phyloP scores from a whole-genome alignment of 805 yeast genomes.

The Yamadazyma akitaensis region DNA sequence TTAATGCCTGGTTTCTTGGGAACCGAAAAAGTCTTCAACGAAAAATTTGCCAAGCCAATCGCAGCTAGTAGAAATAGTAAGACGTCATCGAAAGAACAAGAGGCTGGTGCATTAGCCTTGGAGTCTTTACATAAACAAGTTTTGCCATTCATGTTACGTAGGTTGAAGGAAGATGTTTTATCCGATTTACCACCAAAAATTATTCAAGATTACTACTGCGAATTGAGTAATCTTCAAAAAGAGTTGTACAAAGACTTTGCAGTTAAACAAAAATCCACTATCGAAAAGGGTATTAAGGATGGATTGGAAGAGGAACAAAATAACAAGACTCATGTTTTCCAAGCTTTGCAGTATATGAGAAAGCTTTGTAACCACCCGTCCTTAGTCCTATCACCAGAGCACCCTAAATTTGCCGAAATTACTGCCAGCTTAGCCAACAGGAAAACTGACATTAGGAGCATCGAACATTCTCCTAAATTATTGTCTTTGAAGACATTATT shows the following conservation, averaged over 20 bases:
- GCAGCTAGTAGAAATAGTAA: slow-evolving; percentile 89
- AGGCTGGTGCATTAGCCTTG: slow-evolving; percentile 91
- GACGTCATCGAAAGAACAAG: slow-evolving; percentile 89
- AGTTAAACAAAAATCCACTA: slow-evolving; percentile 71
- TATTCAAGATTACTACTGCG: slow-evolving; percentile 97
- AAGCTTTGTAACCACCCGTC: slow-evolving; percentile 97
- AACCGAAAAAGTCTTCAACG: slow-evolving; percentile 89
- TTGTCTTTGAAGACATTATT: slow-evolving; percentile 75
- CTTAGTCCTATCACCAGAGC: slow-evolving; percentile 74
- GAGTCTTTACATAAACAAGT: slow-evolving; percentile 97
- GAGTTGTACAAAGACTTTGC: slow-evolving; percentile 87
- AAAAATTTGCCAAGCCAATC: slow-evolving; percentile 95
- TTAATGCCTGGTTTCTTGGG: slow-evolving; percentile 99
- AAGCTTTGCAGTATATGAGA: slow-evolving; percentile 95
- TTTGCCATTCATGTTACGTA: slow-evolving; percentile 90
- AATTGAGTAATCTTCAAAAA: slow-evolving; percentile 84
- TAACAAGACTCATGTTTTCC: slow-evolving; percentile 89
- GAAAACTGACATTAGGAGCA: slow-evolving; percentile 60
- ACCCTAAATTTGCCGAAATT: slow-evolving; percentile 79
- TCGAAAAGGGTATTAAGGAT: slow-evolving; percentile 59
- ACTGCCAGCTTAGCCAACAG: slow-evolving; percentile 54
- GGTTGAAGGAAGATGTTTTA: slow-evolving; percentile 93
- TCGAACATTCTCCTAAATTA: slow-evolving; percentile 88
- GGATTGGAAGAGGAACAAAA: slow-evolving; percentile 28
- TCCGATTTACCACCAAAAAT: slow-evolving; percentile 97